These are phyloP conservation scores for Pseudocercospora cruenta DNA, from an alignment of 2,329 filamentous ascomycete species.

Conservation along the genomic window DNA sequence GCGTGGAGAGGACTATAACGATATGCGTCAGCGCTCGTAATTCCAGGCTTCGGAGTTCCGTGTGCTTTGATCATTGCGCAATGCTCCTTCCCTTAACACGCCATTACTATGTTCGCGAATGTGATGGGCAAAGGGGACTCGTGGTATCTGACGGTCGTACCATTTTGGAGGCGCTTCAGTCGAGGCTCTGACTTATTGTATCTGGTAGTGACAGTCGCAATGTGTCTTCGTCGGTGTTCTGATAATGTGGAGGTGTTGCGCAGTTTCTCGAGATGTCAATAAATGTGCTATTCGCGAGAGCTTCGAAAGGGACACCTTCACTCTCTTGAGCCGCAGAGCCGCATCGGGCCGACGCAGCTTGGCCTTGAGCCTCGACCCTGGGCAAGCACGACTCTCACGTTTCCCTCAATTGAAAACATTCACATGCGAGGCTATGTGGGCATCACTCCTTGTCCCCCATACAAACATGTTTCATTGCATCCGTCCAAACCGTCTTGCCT, in stretches of 20 bases:
- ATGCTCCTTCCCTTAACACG: not conserved
- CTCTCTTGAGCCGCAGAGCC: not conserved
- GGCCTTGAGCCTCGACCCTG: not conserved
- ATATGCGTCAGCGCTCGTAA: not conserved
- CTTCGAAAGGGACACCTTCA: slow-evolving; percentile 8
- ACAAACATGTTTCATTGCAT: slow-evolving; percentile 1
- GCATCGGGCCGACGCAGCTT: not conserved
- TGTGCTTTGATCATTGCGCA: not conserved
- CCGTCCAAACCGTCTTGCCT: slow-evolving; percentile 3
- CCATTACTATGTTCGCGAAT: not conserved
- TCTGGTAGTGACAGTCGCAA: not conserved
- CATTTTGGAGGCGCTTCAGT: not conserved
- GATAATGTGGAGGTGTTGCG: not conserved
- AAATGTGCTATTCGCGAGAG: not conserved
- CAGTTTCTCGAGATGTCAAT: not conserved
- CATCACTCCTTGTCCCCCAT: not conserved
- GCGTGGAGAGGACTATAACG: slow-evolving; percentile 39
- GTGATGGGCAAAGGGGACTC: not conserved
- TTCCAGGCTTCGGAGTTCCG: not conserved
- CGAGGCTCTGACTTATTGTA: not conserved
- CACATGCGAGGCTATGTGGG: not conserved
- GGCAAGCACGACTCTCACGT: not conserved
- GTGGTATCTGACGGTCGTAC: not conserved
- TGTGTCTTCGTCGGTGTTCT: not conserved
- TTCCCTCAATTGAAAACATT: not conserved